Percentiles rank a stretch among this genome's conserved stretches.
Conservation (phyloP, 192 early-diverging fungal genomes). For the Phycomyces blakesleeanus region DNA sequence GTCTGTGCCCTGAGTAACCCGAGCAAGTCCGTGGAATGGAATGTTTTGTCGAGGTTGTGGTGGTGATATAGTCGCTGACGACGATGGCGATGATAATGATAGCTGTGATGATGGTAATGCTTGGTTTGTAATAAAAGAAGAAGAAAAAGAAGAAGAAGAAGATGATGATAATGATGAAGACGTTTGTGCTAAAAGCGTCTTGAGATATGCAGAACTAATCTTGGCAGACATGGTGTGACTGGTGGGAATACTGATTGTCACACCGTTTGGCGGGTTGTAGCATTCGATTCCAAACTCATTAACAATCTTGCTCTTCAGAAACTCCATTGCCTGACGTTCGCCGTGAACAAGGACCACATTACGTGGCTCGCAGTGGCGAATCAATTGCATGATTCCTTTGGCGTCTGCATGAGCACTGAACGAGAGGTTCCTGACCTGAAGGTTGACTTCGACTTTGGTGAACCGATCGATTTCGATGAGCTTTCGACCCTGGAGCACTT, state of each 20-base stretch:
- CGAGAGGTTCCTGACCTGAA: slow-evolving; percentile 91
- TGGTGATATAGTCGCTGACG: not conserved
- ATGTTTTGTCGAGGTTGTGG: slow-evolving; percentile 6
- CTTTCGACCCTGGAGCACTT: slow-evolving; percentile 87
- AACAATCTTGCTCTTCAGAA: slow-evolving; percentile 76
- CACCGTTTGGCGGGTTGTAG: slow-evolving; percentile 88
- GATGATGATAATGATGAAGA: too few species aligned
- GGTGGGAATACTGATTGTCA: slow-evolving; percentile 65
- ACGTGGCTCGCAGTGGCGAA: slow-evolving; percentile 81
- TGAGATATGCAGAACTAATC: slow-evolving; percentile 43
- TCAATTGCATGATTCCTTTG: slow-evolving; percentile 96
- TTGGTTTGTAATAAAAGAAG: too few species aligned
- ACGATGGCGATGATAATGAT: too few species aligned
- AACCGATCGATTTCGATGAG: slow-evolving; percentile 78
- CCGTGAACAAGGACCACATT: slow-evolving; percentile 95
- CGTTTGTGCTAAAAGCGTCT: slow-evolving; percentile 34
- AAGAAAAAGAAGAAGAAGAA: too few species aligned
- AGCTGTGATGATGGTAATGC: too few species aligned
- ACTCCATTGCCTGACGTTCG: slow-evolving; percentile 85
- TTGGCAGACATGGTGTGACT: slow-evolving; percentile 62
- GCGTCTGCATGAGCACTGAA: slow-evolving; percentile 98
- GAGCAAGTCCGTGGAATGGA: slow-evolving; percentile 10
- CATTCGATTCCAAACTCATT: slow-evolving; percentile 79
- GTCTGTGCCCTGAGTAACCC: slow-evolving; percentile 6
- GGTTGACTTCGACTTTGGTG: slow-evolving; percentile 73